These are phyloP conservation scores for Globisporangium nunn DNA, from an alignment of 352 stramenopile species.

Conservation along the genomic window DNA sequence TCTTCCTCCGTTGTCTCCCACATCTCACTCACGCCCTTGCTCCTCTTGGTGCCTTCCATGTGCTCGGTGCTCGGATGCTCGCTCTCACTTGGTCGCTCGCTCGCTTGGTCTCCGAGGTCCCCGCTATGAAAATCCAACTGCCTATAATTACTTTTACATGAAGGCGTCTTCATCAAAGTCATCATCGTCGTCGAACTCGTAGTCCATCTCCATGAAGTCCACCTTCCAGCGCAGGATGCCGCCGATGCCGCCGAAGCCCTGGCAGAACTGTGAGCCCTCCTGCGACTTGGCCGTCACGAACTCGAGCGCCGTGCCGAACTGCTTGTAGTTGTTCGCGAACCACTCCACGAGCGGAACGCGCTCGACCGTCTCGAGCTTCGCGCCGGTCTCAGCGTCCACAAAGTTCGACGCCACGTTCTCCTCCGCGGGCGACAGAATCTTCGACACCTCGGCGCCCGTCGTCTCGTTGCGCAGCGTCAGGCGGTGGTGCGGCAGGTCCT, in stretches of 20 bases:
- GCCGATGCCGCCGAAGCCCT: conserved; percentile 99
- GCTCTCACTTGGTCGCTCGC: neutral
- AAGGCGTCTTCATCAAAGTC: conserved; percentile 83
- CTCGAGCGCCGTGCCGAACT: conserved; percentile 97
- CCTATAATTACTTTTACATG: conserved; percentile 82
- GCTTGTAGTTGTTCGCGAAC: conserved; percentile 99
- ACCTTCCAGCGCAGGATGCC: conserved; percentile 99
- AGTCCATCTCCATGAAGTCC: conserved; percentile 97
- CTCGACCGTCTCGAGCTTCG: conserved; percentile 96
- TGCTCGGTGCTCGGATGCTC: neutral
- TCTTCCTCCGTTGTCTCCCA: neutral
- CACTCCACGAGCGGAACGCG: conserved; percentile 97
- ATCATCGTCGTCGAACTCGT: conserved; percentile 89
- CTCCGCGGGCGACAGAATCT: conserved; percentile 79
- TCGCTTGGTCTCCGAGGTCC: neutral
- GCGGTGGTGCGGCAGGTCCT: conserved; percentile 96
- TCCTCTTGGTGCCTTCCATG: neutral
- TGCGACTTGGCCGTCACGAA: conserved; percentile 98
- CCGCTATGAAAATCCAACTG: conserved; percentile 3
- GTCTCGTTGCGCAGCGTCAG: conserved; percentile 92
- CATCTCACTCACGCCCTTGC: neutral
- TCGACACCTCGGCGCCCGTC: conserved; percentile 79
- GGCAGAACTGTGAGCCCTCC: conserved; percentile 99
- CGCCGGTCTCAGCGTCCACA: conserved; percentile 90
- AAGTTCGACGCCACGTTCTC: conserved; percentile 95